Base-by-base conservation (phyloP, 78 protist genomes). In the Kipferlia bialata region DNA sequence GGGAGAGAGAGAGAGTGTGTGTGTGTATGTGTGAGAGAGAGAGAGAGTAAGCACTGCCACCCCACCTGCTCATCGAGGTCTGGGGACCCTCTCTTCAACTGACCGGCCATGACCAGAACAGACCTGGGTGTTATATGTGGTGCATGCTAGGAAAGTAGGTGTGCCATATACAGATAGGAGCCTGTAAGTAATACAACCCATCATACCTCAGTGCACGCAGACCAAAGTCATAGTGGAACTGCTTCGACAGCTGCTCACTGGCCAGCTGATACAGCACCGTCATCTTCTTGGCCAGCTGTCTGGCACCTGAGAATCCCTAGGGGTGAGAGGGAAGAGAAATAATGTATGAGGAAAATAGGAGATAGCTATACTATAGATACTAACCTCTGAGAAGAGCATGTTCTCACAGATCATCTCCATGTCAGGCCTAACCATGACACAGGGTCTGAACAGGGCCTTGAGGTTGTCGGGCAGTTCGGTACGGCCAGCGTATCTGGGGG, bases 161-260 rank as follows among this genome's bases (percentile, higher is more conserved):
- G n/a, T n/a, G n/a, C n/a, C n/a, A n/a, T n/a, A n/a, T n/a, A n/a
- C n/a, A n/a, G n/a, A n/a, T n/a, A n/a, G n/a, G n/a, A n/a, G n/a
- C n/a, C n/a, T n/a, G n/a, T n/a, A n/a, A n/a, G n/a, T n/a, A n/a
- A n/a, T n/a, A n/a, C n/a, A n/a, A n/a, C n/a, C n/a, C n/a, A n/a
- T n/a, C n/a, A n/a, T n/a, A n/a, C n/a, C n/a, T n/a, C n/a, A 91
- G 66, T 17, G 96, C 89, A 6, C 96, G 82, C 67, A 91, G 75
- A 2, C 87, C 89, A 32, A 83, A 90, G 76, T 90, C 91, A 73
- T 86, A 86, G 77, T 85, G 91, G 56, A 70, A 28, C 70, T 91
- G 96, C 73, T 82, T 77, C 28, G 89, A 82, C 44, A 86, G 81
- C 78, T 91, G 96, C 63, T 60, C 91, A 33, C 62, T 13, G 17